phyloP scores from a whole-genome alignment of 2,329 filamentous ascomycete species.

The Nemania abortiva region DNA sequence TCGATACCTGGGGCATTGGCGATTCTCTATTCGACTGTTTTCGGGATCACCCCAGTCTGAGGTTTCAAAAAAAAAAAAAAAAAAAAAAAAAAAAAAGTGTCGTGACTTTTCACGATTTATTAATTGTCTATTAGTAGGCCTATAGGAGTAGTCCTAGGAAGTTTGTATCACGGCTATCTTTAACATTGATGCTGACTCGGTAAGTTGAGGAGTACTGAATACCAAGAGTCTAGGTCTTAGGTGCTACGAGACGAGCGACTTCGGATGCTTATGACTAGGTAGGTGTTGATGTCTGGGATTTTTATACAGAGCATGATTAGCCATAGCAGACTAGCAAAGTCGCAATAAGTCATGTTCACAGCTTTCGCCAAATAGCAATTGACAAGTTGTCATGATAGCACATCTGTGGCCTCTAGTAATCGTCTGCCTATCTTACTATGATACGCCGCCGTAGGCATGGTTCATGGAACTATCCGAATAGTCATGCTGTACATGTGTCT shows the following conservation, averaged over 20 bases:
- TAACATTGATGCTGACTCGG: slow-evolving; percentile 14
- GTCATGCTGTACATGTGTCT: slow-evolving; percentile 1
- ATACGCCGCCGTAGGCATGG: neutral
- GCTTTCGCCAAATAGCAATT: neutral
- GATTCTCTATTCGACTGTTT: slow-evolving; percentile 4
- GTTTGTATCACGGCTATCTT: slow-evolving; percentile 10
- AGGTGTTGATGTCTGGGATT: neutral
- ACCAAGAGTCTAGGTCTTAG: neutral
- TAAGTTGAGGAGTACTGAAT: neutral
- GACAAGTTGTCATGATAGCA: slow-evolving; percentile 7
- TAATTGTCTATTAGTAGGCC: neutral
- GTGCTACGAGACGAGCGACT: slow-evolving; percentile 9
- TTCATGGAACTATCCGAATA: slow-evolving; percentile 2
- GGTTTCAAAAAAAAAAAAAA: too few relatives aligned
- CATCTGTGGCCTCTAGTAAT: neutral
- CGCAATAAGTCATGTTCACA: neutral
- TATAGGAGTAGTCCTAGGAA: neutral
- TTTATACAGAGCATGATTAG: neutral
- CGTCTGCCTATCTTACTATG: neutral
- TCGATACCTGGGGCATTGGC: neutral
- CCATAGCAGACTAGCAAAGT: neutral
- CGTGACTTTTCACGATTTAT: neutral
- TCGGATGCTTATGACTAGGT: slow-evolving; percentile 26
- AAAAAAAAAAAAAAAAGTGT: neutral
- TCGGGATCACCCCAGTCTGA: slow-evolving; percentile 5